phyloP scores from a whole-genome alignment of 768 basidiomycete species.

The Termitomyces heimii region DNA sequence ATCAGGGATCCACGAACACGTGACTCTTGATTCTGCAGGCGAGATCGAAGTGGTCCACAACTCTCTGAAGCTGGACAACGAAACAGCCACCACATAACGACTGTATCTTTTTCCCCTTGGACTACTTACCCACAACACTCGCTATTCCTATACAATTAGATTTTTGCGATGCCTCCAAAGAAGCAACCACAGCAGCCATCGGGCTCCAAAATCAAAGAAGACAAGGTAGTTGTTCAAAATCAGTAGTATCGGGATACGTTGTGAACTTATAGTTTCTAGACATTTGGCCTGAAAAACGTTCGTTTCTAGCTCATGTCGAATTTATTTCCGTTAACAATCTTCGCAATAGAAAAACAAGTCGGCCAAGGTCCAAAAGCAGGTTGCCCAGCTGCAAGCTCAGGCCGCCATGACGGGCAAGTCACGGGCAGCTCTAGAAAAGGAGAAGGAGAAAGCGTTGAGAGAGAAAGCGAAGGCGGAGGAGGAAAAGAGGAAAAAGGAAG shows the following conservation, averaged over 20 bases:
- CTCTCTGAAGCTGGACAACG: neutral
- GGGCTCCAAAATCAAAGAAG: conserved; percentile 18
- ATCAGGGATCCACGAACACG: neutral
- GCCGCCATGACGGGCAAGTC: conserved; percentile 73
- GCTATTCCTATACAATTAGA: neutral
- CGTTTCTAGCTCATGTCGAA: neutral
- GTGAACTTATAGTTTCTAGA: conserved; percentile 10
- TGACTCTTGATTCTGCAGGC: neutral
- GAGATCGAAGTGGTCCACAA: neutral
- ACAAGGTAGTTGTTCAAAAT: conserved; percentile 14
- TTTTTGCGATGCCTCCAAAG: conserved; percentile 18
- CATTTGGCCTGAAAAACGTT: conserved; percentile 20
- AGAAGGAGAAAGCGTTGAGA: conserved; percentile 74
- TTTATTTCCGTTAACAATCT: conserved; percentile 6
- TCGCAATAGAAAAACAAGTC: conserved; percentile 84
- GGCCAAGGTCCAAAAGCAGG: conserved; percentile 83
- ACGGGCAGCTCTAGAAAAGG: conserved; percentile 72
- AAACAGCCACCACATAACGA: neutral
- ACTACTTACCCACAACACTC: neutral
- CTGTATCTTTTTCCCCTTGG: neutral
- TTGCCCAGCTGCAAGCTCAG: conserved; percentile 77
- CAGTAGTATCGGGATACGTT: neutral
- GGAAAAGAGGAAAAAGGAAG: conserved; percentile 81
- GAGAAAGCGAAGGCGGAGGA: conserved; percentile 74
- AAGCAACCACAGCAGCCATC: conserved; percentile 19